phyloP scores from a whole-genome alignment of 2,329 filamentous ascomycete species.

The Exophiala lecanii-corni region DNA sequence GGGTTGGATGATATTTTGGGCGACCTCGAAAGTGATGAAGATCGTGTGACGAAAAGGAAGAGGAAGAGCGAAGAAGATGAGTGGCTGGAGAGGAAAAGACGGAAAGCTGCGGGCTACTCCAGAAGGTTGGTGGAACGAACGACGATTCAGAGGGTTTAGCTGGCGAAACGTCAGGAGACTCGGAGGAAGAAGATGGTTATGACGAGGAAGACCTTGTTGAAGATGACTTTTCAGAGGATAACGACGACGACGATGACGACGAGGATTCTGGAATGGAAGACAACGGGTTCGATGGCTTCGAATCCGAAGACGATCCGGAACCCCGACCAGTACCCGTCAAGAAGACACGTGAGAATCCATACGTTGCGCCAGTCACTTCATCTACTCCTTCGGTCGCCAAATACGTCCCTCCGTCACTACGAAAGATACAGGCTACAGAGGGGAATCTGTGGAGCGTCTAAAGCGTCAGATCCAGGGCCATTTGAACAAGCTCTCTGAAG shows the following conservation, averaged over 20 bases:
- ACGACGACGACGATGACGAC: slow-evolving; percentile 1
- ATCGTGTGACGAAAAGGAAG: slow-evolving; percentile 46
- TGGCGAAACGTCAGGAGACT: slow-evolving; percentile 24
- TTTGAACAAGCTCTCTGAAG: slow-evolving; percentile 87
- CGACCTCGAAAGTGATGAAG: slow-evolving; percentile 41
- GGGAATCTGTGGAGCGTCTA: slow-evolving; percentile 64
- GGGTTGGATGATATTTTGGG: slow-evolving; percentile 75
- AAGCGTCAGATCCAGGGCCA: slow-evolving; percentile 79
- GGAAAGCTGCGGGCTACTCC: slow-evolving; percentile 29
- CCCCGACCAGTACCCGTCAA: slow-evolving; percentile 36
- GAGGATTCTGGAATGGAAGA: slow-evolving; percentile 12
- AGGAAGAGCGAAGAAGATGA: slow-evolving; percentile 60
- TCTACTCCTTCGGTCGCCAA: slow-evolving; percentile 51
- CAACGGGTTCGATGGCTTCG: slow-evolving; percentile 35
- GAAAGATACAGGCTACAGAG: slow-evolving; percentile 59
- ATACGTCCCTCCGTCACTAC: slow-evolving; percentile 84
- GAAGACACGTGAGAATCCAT: slow-evolving; percentile 74
- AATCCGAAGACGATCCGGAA: slow-evolving; percentile 36
- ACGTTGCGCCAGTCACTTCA: slow-evolving; percentile 62
- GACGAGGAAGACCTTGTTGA: slow-evolving; percentile 29
- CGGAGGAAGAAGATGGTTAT: slow-evolving; percentile 25
- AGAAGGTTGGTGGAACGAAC: slow-evolving; percentile 26
- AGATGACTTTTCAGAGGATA: slow-evolving; percentile 6
- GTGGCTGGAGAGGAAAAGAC: slow-evolving; percentile 46
- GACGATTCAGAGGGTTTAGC: slow-evolving; percentile 26